Percentiles rank a stretch among this genome's conserved stretches.
Evolutionary conservation across 176 grass and related monocot genomes (phyloP).

Genomic region (Hordeum vulgare): MorexV3_pseudomolecules_assembly NC_058524.1:285322384-285322883

Average conservation of each 20-base stretch:
- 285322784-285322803: too few relatives aligned
- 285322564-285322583: constrained; percentile 24
- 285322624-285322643: constrained; percentile 24
- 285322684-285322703: neutral
- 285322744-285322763: too few relatives aligned
- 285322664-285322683: constrained; percentile 9
- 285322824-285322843: too few relatives aligned
- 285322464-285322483: constrained; percentile 43
- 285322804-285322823: too few relatives aligned
- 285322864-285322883: too few relatives aligned
- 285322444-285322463: constrained; percentile 38
- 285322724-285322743: too few relatives aligned
- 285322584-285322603: constrained; percentile 38
- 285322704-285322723: too few relatives aligned
- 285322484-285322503: constrained; percentile 84
- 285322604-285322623: constrained; percentile 11
- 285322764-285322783: too few relatives aligned
- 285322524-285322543: constrained; percentile 33
- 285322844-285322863: too few relatives aligned
- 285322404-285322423: constrained; percentile 51
- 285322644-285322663: neutral
- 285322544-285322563: constrained; percentile 36
- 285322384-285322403: too few relatives aligned
- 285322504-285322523: constrained; percentile 87
- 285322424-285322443: constrained; percentile 62